These are phyloP conservation scores for Elaphomyces granulatus DNA, from an alignment of 495 filamentous ascomycete species.

Conservation along the genomic window DNA sequence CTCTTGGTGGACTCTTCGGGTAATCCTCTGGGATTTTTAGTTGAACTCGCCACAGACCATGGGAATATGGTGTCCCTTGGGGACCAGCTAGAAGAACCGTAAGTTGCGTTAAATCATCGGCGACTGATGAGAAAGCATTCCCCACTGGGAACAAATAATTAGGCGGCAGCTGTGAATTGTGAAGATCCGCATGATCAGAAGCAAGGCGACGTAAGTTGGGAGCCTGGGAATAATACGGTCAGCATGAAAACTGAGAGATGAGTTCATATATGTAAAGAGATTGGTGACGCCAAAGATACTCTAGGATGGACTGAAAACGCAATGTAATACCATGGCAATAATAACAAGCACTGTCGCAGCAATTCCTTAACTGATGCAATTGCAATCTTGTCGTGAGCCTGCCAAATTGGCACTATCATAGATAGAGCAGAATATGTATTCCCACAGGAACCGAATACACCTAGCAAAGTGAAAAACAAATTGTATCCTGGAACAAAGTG, in stretches of 20 bases:
- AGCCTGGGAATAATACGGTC: slow-evolving; percentile 11
- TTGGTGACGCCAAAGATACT: too few species aligned
- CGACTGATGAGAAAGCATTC: slow-evolving; percentile 12
- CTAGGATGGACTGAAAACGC: too few species aligned
- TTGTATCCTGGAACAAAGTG: too few species aligned
- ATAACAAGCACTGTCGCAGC: too few species aligned
- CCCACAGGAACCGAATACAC: too few species aligned
- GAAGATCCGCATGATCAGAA: slow-evolving; percentile 48
- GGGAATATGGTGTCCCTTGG: slow-evolving; percentile 46
- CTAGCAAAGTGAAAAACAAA: too few species aligned
- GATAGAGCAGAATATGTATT: too few species aligned
- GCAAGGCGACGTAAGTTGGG: slow-evolving; percentile 48
- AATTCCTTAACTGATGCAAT: too few species aligned
- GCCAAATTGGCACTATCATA: too few species aligned
- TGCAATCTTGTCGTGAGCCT: too few species aligned
- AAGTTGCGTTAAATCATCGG: slow-evolving; percentile 48
- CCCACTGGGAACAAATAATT: slow-evolving; percentile 49
- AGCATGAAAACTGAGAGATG: background rate
- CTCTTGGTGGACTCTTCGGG: slow-evolving; percentile 50
- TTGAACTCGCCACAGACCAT: slow-evolving; percentile 46
- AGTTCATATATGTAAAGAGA: background rate
- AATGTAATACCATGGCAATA: too few species aligned
- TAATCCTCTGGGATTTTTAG: slow-evolving; percentile 51
- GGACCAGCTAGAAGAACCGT: slow-evolving; percentile 47
- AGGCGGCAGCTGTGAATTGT: slow-evolving; percentile 42